Base-by-base conservation (phyloP, 2,329 filamentous ascomycete genomes). In the Fusarium sambucinum region DNA sequence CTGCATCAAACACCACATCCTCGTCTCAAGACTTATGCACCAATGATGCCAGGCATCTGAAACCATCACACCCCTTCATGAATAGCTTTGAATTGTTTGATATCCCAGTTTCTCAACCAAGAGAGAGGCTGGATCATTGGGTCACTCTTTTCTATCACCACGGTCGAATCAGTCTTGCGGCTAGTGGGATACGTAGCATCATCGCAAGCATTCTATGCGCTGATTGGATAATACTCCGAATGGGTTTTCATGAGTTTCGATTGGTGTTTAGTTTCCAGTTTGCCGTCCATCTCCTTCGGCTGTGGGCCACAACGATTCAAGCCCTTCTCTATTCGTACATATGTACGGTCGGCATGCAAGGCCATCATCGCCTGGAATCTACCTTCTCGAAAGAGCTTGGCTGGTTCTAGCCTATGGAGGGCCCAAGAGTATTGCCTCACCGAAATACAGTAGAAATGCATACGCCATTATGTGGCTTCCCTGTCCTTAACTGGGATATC, bases 1-100 rank as follows among this genome's bases (percentile, higher is more conserved):
- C 59, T 83, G 81, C 83, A 78, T 84, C 62, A 69, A 50, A 66
- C 46, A 59, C 54, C 51, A 76, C 76, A 75, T 77, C 70, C 75
- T 78, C 74, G 70, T 75, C 75, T 74, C 57, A 66, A 59, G 59
- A 57, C 63, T 56, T 71, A 73, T 74, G 73, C 71, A 76, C 78
- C 79, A 81, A 75, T 63, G 73, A 73, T 66, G 71, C 67, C 64
- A 73, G 74, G 66, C 37, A 42, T 72, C 64, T 69, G 56, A 73
- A 61, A 50, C 55, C 41, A 41, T 57, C 63, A 70, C 70, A 63
- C 65, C 68, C 72, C 58, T 67, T 70, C 63, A 56, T 61, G 48
- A 23, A 33, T 53, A 52, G 30, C 30, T 30, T 32, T 55, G 23
- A 41, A 38, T 55, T 37, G 41, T 55, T 52, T 55, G 54, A 47